phyloP scores from a whole-genome alignment of 306 rosid genomes.

The Aeschynomene evenia region DNA sequence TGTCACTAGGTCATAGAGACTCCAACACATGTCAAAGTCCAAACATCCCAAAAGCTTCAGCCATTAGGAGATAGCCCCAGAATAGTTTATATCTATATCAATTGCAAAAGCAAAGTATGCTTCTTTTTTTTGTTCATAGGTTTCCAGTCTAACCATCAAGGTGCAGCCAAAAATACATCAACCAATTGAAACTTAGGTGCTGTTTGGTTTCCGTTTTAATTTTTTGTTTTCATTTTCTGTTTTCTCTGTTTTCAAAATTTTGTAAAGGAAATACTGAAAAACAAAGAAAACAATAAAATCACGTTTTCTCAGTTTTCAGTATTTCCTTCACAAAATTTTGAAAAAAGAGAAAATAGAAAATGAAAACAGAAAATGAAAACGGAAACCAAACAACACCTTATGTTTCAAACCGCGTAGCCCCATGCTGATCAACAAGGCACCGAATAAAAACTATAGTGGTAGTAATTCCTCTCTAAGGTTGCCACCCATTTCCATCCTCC shows the following conservation, averaged over 20 bases:
- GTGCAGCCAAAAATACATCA: constrained; percentile 27
- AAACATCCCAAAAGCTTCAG: constrained; percentile 8
- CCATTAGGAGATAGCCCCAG: not conserved
- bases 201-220: no score
- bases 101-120: not conserved
- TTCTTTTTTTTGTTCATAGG: not conserved
- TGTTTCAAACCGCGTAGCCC: constrained; percentile 48
- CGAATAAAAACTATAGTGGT: constrained; percentile 32
- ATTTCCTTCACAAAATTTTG: no score
- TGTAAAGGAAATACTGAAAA: no score
- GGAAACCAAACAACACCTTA: no score
- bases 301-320: no score
- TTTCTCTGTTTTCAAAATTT: no score
- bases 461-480: constrained; percentile 65
- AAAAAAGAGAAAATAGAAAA: no score
- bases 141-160: constrained; percentile 13
- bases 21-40: not conserved
- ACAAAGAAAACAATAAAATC: no score
- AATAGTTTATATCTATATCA: constrained; percentile 15
- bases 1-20: not conserved
- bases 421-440: constrained; percentile 36
- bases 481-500: constrained; percentile 97
- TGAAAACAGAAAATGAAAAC: no score
- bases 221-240: no score
- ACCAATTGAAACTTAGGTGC: constrained; percentile 31